A percentile compares a stretch with the other conserved stretches of the same genome.
These are phyloP conservation scores for Letharia lupina DNA, from an alignment of 495 filamentous ascomycete species.

Conservation along the genomic window DNA sequence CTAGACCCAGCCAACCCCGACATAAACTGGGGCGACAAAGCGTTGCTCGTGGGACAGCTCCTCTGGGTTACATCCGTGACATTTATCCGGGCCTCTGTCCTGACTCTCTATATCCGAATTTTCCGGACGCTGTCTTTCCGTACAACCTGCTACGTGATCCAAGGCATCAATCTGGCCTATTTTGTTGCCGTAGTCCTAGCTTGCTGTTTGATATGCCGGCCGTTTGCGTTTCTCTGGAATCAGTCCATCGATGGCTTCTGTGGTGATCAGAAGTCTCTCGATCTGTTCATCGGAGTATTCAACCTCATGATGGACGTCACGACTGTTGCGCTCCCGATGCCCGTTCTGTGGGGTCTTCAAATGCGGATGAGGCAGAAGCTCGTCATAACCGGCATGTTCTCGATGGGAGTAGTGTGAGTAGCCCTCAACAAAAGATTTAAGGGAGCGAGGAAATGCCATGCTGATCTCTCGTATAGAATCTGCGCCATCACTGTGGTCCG, in stretches of 20 bases:
- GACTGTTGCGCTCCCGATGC: slow-evolving; percentile 37
- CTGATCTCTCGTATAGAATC: slow-evolving; percentile 9
- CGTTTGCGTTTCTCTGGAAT: slow-evolving; percentile 30
- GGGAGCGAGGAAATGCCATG: background rate
- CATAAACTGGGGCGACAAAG: background rate
- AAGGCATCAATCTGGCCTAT: slow-evolving; percentile 20
- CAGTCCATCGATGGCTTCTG: slow-evolving; percentile 24
- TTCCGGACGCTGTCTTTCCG: slow-evolving; percentile 30
- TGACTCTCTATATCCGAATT: slow-evolving; percentile 38
- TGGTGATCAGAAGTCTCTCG: slow-evolving; percentile 28
- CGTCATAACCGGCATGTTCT: slow-evolving; percentile 21
- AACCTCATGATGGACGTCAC: slow-evolving; percentile 33
- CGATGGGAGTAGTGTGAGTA: slow-evolving; percentile 20
- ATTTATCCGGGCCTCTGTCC: slow-evolving; percentile 33
- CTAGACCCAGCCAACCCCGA: background rate
- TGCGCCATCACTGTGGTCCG: slow-evolving; percentile 19
- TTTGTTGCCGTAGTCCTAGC: slow-evolving; percentile 24
- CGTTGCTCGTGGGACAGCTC: slow-evolving; percentile 19
- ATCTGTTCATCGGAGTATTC: slow-evolving; percentile 28
- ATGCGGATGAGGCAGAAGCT: slow-evolving; percentile 31
- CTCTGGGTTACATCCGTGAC: slow-evolving; percentile 28
- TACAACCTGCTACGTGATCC: slow-evolving; percentile 27
- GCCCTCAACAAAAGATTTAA: background rate
- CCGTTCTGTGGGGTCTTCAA: slow-evolving; percentile 35
- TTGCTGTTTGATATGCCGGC: slow-evolving; percentile 32